Evolutionary conservation across 208 protist genomes (phyloP).

Genomic region (Trypanosoma melophagium): DNA sequence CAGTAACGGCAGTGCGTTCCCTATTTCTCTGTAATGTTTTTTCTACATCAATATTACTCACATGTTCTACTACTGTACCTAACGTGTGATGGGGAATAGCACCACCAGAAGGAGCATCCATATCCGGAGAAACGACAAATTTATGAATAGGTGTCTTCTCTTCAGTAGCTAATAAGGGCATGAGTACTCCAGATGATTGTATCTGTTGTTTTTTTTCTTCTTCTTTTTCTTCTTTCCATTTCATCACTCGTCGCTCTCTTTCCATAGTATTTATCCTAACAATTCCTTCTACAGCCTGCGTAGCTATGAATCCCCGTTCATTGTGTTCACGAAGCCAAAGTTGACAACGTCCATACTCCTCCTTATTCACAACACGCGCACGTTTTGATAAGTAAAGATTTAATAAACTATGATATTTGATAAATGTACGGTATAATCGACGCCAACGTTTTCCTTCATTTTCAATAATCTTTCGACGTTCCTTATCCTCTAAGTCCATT

Average conservation of each 20-base stretch:
- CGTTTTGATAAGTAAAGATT: neutral
- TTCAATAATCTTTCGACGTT: neutral
- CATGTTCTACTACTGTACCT: neutral
- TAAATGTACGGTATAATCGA: neutral
- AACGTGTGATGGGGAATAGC: neutral
- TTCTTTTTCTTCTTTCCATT: too few relatives aligned
- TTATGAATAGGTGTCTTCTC: neutral
- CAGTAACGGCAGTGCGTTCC: neutral
- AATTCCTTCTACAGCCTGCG: neutral
- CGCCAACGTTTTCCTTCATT: constrained; percentile 5
- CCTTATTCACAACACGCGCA: neutral
- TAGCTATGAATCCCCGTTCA: neutral
- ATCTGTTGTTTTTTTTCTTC: too few relatives aligned
- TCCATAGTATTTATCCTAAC: neutral
- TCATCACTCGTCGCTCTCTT: neutral
- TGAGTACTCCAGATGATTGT: neutral
- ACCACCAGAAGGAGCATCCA: neutral
- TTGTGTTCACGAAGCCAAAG: constrained; percentile 10
- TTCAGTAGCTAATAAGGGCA: neutral
- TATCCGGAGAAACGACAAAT: too few relatives aligned
- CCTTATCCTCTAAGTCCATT: neutral
- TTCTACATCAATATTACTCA: neutral
- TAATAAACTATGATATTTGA: neutral
- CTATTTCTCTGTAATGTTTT: neutral
- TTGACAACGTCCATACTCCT: constrained; percentile 14